Base-by-base conservation (phyloP, 192 early-diverging fungal genomes). In the Phycomyces blakesleeanus region DNA sequence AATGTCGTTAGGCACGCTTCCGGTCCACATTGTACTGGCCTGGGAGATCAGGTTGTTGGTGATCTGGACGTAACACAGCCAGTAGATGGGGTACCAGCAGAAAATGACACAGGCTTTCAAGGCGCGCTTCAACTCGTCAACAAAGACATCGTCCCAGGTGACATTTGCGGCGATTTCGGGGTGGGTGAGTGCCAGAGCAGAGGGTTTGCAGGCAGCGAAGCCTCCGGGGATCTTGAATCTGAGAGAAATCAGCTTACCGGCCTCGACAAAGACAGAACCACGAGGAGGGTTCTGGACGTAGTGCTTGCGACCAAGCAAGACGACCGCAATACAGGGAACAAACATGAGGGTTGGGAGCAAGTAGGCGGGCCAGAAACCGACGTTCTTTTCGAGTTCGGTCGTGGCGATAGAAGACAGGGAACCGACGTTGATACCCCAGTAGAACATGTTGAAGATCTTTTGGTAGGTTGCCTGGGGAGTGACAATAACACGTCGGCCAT, bases 391-490 rank as follows among this genome's bases (percentile, higher is more conserved):
- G 0, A 83, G 56, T 65, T 66, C 80, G 64, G 81, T 83, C 49
- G 68, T 83, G 26, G 74, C 79, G 57, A 77, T 85, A 56, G 78
- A 79, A 66, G 71, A 84, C 54, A 91, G 75, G 22, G 83, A 78
- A 39, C 89, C 89, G 25, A 89, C 24, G 67, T 89, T 89, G 64
- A 91, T 88, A 39, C 83, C 77, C 77, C 80, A 83, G 75, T 94
- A 94, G 74, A 94, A 94, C 85, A 83, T 89, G 73, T 86, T 85
- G 76, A 91, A 93, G 57, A 93, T 86, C 16, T 78, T 83, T 76
- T 91, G 87, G 57, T 86, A 66, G 2, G 90, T 90, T 57, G 86
- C 73, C 56, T 75, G 73, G 34, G 86, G 84, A 74, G 83, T 77
- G 12, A 89, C 80, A 55, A 88, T 77, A 22, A 87, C 87, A 55